Base-by-base conservation (phyloP, 2,329 filamentous ascomycete species). In the Cercospora nicotianae region DNA sequence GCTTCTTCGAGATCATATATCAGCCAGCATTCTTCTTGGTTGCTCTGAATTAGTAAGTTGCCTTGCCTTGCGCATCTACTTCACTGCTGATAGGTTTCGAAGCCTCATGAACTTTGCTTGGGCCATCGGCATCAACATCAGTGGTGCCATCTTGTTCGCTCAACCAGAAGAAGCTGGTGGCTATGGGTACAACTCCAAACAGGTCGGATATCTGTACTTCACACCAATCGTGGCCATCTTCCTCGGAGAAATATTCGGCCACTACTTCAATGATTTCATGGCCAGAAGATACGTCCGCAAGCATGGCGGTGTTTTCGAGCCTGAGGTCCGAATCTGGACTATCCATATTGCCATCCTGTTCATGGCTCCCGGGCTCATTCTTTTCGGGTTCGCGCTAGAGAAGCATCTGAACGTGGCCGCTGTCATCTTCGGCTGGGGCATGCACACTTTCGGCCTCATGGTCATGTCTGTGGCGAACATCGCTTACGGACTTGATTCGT, bases 191-290 rank as follows among this genome's bases (percentile, higher is more conserved):
- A 66, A 66, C n/a, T 57, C 64, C 10, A 64, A 63, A 45, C 63
- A 61, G 16, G 64, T 70, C 28, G 64, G 65, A 18, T 75, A 66
- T 53, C 67, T 72, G 39, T 77, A 77, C 66, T 75, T 77, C 53
- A 74, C 76, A 4, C 75, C 75, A n/a, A 67, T 77, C n/a, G 69
- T 76, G 1, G 73, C 64, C 1, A 71, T 73, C 4, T 60, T 64
- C 10, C 53, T 77, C 18, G 75, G 74, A 28, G 75, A 77, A 62
- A 9, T 72, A 13, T 71, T 75, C 26, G 75, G 76, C 9, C 73
- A 76, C 48, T 75, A 63, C 66, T 72, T 76, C 60, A 75, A 77
- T 60, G 75, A 77, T 59, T 73, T 60, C 51, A 60, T 76, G 10
- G 74, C 74, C 4, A 63, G 26, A 16, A 12, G 10, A 20, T 51